These are phyloP conservation scores for Fibroporia radiculosa DNA, from an alignment of 768 basidiomycete species.

Conservation along the genomic window DNA sequence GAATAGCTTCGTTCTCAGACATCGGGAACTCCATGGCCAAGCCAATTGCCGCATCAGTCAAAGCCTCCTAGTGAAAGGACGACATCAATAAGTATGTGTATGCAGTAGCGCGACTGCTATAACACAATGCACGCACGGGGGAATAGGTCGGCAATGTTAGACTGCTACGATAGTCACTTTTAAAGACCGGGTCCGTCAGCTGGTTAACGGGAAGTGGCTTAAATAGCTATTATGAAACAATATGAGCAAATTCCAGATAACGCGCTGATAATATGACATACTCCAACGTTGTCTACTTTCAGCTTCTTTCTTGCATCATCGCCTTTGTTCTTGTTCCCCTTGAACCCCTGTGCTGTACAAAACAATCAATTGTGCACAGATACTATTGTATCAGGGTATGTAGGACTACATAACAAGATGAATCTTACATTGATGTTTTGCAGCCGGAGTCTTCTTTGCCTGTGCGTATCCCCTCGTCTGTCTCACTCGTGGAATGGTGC, in stretches of 20 bases:
- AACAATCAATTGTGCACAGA: background rate
- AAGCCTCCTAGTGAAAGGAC: conserved; percentile 23
- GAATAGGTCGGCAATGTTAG: conserved; percentile 35
- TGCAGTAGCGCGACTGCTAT: too few species aligned
- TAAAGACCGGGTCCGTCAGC: conserved; percentile 35
- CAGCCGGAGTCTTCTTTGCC: background rate
- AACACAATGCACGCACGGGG: conserved; percentile 37
- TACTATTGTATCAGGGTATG: background rate
- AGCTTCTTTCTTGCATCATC: background rate
- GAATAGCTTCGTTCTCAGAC: conserved; percentile 41
- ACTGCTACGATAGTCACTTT: conserved; percentile 26
- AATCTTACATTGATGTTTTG: background rate
- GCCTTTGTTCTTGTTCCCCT: background rate
- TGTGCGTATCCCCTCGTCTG: background rate
- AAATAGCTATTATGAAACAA: conserved; percentile 20
- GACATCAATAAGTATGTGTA: background rate
- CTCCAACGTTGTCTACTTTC: background rate
- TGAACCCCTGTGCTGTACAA: background rate
- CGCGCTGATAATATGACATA: background rate
- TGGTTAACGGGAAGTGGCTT: conserved; percentile 30
- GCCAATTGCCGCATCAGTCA: conserved; percentile 32
- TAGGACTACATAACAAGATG: background rate
- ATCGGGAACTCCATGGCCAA: conserved; percentile 38
- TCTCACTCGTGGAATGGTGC: background rate
- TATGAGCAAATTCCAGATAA: background rate